Evolutionary conservation across 2,329 filamentous ascomycete genomes (phyloP), one percentile per base, ranked within the genome.

Genomic region (Trichophyton simii): DNA sequence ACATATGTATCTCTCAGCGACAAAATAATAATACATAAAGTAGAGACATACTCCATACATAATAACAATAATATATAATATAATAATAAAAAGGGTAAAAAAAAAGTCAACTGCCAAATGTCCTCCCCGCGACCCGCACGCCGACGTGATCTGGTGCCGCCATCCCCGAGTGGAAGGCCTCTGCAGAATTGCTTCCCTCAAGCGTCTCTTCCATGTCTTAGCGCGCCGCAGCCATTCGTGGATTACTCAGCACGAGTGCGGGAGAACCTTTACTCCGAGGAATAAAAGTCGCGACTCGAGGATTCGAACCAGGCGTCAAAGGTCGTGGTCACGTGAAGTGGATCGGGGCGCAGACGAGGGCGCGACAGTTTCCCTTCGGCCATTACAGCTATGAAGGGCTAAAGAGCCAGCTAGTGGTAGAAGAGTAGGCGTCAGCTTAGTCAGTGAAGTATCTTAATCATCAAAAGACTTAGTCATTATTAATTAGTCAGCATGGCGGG

Each of bases 101-200:
- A 58, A 58, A 58, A 11, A 11, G 57, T 42, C 41, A 46, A 58
- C 57, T 15, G 11, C 11, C 46, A 15, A 15, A n/a, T 9, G 20
- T 54, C 13, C 28, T 22, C 46, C 20, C 46, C 25, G 25, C 46
- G 22, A 20, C 52, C 52, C 52, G 52, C 52, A 55, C 52, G 55
- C 68, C 67, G 76, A 75, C 79, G 79, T 81, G 72, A 72, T 81
- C 79, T 78, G 76, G 73, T 73, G 71, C 75, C 79, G 79, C 80
- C 79, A 80, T 73, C 75, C 73, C 75, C 75, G 78, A 79, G 78
- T 77, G 78, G 75, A 77, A 72, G 72, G 70, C 77, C 78, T 80
- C 78, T 82, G 80, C 79, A 78, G 77, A 79, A 81, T 82, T 78
- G 72, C 80, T 81, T 79, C 78, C 77, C 80, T 82, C 77, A 80